A percentile compares a stretch with the other conserved stretches of the same genome.
Evolutionary conservation across 371 early-diverging fungal species (phyloP).

Genomic region (Mortierella sp.): DNA sequence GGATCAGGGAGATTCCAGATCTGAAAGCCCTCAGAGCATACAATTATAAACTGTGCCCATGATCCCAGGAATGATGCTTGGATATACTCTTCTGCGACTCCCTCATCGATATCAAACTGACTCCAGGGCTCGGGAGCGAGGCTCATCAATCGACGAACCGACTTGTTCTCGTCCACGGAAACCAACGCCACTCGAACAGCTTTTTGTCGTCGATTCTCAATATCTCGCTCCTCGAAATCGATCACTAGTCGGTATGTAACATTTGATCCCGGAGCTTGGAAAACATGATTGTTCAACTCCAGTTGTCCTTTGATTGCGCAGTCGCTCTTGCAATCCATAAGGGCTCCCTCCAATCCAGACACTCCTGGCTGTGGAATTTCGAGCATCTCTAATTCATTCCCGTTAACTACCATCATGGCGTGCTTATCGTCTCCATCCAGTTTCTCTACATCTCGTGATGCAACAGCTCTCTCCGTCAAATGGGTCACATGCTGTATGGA

Average conservation of each 20-base stretch:
- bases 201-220: constrained; percentile 9
- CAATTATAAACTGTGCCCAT: constrained; percentile 20
- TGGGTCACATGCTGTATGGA: constrained; percentile 19
- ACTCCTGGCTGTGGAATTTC: constrained; percentile 19
- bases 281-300: constrained; percentile 8
- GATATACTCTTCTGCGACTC: constrained; percentile 6
- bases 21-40: constrained; percentile 19
- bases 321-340: neutral
- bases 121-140: constrained; percentile 22
- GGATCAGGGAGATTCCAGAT: constrained; percentile 23
- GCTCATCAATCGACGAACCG: constrained; percentile 6
- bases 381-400: constrained; percentile 21
- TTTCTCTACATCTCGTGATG: neutral
- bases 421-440: neutral
- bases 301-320: constrained; percentile 1
- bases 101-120: constrained; percentile 14
- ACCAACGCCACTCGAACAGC: constrained; percentile 2
- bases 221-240: constrained; percentile 21
- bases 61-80: constrained; percentile 21
- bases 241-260: constrained; percentile 8
- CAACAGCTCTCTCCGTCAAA: neutral
- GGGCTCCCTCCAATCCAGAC: neutral
- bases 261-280: constrained; percentile 5
- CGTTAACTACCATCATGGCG: constrained; percentile 20
- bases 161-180: constrained; percentile 16